A percentile compares a stretch with the other conserved stretches of the same genome.
phyloP scores from a whole-genome alignment of 257 asterid genomes.

The Salvia hispanica region DNA sequence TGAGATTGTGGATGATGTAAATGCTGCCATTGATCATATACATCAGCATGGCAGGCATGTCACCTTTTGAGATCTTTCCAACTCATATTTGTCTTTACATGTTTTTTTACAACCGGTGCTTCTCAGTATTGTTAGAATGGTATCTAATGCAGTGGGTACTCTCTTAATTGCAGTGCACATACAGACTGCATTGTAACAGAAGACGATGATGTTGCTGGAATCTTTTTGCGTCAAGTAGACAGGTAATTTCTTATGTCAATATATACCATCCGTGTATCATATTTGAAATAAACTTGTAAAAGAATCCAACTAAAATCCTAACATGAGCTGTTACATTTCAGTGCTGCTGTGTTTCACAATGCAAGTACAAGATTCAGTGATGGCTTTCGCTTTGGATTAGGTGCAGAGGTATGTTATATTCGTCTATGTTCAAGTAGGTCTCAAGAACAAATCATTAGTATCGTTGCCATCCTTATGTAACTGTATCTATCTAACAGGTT shows the following conservation, averaged over 20 bases:
- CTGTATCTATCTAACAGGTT: slow-evolving; percentile 51
- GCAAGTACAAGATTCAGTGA: slow-evolving; percentile 93
- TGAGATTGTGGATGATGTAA: slow-evolving; percentile 90
- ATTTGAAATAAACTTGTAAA: not conserved
- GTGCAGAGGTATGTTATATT: slow-evolving; percentile 74
- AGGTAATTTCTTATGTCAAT: slow-evolving; percentile 40
- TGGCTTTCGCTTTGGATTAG: slow-evolving; percentile 94
- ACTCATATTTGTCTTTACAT: slow-evolving; percentile 2
- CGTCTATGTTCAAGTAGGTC: slow-evolving; percentile 1
- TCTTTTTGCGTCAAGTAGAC: slow-evolving; percentile 64
- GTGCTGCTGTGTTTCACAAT: slow-evolving; percentile 95
- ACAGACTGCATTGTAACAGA: slow-evolving; percentile 88
- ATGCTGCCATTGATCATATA: slow-evolving; percentile 89
- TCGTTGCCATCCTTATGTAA: slow-evolving; percentile 1
- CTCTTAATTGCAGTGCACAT: slow-evolving; percentile 67
- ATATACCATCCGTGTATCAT: not conserved
- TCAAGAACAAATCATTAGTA: not conserved
- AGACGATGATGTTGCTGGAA: slow-evolving; percentile 71
- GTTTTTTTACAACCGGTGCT: not conserved
- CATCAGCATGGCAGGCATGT: slow-evolving; percentile 87
- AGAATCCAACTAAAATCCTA: not conserved
- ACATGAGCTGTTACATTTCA: slow-evolving; percentile 35
- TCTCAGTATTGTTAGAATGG: slow-evolving; percentile 12
- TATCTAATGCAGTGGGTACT: slow-evolving; percentile 19
- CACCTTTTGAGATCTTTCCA: slow-evolving; percentile 18